Conservation (phyloP, 1,284 basidiomycete species). For the Ceratobasidium sp. region DNA sequence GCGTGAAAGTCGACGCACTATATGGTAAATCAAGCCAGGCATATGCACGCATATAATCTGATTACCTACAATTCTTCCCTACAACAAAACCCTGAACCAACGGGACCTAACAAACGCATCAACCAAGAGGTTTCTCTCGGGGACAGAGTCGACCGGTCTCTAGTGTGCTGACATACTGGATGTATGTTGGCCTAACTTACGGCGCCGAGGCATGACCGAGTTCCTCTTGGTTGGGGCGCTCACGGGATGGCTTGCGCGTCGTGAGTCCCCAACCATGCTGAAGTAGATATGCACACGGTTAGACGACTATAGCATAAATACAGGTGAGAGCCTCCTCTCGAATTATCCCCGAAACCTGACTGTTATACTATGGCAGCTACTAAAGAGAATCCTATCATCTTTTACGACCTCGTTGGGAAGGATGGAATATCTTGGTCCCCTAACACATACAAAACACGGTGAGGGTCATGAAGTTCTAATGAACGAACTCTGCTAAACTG, state of each 20-base stretch:
- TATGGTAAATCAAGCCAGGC: no score
- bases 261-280: background rate
- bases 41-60: background rate
- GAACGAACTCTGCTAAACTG: background rate
- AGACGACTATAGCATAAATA: background rate
- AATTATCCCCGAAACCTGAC: background rate
- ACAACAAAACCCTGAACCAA: background rate
- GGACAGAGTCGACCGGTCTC: background rate
- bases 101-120: background rate
- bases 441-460: constrained; percentile 27
- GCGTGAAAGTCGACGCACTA: no score
- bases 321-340: background rate
- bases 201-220: background rate
- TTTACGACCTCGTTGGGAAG: constrained; percentile 8
- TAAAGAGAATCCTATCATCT: background rate
- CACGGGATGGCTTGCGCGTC: background rate
- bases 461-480: background rate
- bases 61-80: background rate
- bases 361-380: background rate
- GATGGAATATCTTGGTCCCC: background rate
- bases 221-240: background rate
- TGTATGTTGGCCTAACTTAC: background rate
- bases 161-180: background rate
- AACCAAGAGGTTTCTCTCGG: background rate
- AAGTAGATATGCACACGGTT: background rate